phyloP scores from a whole-genome alignment of 257 asterid species.

The Lantana camara region DNA sequence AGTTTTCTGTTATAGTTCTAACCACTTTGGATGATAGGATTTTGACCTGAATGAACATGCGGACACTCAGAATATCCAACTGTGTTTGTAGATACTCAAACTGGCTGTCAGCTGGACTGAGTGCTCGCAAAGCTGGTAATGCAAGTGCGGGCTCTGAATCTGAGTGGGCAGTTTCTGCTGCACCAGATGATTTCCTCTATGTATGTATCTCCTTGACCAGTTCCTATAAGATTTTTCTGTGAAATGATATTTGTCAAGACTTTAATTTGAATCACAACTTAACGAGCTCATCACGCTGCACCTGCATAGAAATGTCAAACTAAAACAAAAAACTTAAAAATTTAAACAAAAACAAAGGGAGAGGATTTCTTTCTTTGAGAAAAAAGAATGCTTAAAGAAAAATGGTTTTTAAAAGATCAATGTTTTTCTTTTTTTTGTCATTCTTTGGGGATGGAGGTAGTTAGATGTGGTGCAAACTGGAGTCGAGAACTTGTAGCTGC shows the following conservation, averaged over 20 bases:
- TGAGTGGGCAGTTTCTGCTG: conserved; percentile 91
- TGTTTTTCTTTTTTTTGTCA: neutral
- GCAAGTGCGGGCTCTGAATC: conserved; percentile 55
- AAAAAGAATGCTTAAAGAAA: neutral
- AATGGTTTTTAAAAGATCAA: neutral
- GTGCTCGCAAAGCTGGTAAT: conserved; percentile 71
- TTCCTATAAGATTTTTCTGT: conserved; percentile 18
- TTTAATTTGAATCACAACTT: neutral
- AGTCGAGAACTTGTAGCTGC: neutral
- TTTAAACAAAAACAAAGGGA: neutral
- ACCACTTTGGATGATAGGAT: conserved; percentile 10
- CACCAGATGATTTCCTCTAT: conserved; percentile 77
- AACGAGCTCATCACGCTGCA: neutral
- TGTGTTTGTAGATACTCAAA: conserved; percentile 64
- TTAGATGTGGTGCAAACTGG: neutral
- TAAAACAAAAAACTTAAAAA: neutral
- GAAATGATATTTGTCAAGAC: conserved; percentile 15
- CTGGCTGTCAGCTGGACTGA: conserved; percentile 86
- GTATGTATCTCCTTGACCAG: conserved; percentile 47
- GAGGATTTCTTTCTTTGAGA: conserved; percentile 5
- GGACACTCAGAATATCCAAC: conserved; percentile 20
- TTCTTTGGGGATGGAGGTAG: conserved; percentile 4
- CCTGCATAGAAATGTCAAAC: conserved; percentile 1
- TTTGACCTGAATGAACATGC: conserved; percentile 24
- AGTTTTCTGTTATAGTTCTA: conserved; percentile 32